Percentiles rank a stretch among this genome's conserved stretches.
These are phyloP conservation scores for Amborella trichopoda DNA, from an alignment of 164 flowering plant genomes.

Conservation along the genomic window DNA sequence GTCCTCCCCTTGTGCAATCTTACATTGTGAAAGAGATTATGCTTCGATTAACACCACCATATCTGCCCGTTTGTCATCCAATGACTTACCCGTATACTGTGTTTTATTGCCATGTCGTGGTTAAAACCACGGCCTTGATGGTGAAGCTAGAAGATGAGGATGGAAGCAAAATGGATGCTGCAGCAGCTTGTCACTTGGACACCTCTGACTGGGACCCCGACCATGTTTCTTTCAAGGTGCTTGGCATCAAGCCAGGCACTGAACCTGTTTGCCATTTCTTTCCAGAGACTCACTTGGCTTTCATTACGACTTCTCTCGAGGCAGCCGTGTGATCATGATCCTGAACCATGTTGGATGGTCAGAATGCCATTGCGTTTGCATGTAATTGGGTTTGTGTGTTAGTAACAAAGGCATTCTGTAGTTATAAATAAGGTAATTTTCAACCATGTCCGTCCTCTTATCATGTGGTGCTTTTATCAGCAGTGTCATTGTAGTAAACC, in stretches of 20 bases:
- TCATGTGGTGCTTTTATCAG: no score
- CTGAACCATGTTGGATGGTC: no score
- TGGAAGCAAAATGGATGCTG: slow-evolving; percentile 17
- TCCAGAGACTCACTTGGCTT: no score
- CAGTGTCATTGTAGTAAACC: no score
- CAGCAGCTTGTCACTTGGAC: slow-evolving; percentile 21
- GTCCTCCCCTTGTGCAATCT: slow-evolving; percentile 3
- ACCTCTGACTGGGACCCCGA: slow-evolving; percentile 26
- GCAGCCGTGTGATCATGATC: no score
- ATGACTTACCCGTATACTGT: slow-evolving; percentile 19
- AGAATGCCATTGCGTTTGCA: no score
- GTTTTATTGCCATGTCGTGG: slow-evolving; percentile 19
- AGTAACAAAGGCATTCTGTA: no score
- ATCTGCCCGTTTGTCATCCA: slow-evolving; percentile 18
- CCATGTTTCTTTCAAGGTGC: slow-evolving; percentile 23
- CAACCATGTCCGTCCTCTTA: no score
- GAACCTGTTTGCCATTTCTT: slow-evolving; percentile 31
- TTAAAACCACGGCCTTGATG: slow-evolving; percentile 11
- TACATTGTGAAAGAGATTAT: slow-evolving; percentile 9
- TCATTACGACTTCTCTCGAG: no score
- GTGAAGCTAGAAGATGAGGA: slow-evolving; percentile 20
- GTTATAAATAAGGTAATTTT: no score
- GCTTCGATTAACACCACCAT: slow-evolving; percentile 3
- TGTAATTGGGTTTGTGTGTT: no score
- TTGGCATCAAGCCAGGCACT: slow-evolving; percentile 26